phyloP scores from a whole-genome alignment of 805 yeast genomes.

The Ogataea henricii region DNA sequence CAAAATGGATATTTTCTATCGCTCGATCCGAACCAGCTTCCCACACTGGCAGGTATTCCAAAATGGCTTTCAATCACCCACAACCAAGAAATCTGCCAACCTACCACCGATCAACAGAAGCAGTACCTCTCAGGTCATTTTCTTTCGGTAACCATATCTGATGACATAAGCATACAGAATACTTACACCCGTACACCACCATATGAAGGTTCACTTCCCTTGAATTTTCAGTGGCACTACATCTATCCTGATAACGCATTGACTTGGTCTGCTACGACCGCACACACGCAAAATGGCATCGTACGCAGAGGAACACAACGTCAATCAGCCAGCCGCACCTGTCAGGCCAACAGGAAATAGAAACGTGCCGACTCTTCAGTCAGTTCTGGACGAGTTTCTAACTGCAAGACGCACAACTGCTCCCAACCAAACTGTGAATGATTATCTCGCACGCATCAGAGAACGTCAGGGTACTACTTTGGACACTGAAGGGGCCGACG shows the following conservation, averaged over 20 bases:
- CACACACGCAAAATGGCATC: conserved; percentile 3
- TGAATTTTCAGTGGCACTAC: background rate
- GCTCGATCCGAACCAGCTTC: too few relatives aligned
- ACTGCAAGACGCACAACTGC: conserved; percentile 1
- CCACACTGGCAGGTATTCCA: too few relatives aligned
- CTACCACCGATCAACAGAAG: too few relatives aligned
- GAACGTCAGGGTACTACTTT: conserved; percentile 4
- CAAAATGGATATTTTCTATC: too few relatives aligned
- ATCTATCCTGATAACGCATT: too few relatives aligned
- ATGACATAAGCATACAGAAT: background rate
- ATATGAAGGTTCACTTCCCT: too few relatives aligned
- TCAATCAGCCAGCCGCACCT: background rate
- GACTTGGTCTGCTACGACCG: too few relatives aligned
- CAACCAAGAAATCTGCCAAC: too few relatives aligned
- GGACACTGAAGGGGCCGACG: background rate
- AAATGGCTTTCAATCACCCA: too few relatives aligned
- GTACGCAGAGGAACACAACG: conserved; percentile 10
- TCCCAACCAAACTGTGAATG: conserved; percentile 7
- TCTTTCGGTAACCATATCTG: background rate
- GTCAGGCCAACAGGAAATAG: background rate
- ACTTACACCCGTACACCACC: background rate
- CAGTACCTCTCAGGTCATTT: too few relatives aligned
- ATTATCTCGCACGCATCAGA: conserved; percentile 10
- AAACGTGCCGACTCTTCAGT: conserved; percentile 10
- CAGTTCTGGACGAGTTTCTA: conserved; percentile 11